Evolutionary conservation across 208 protist genomes (phyloP), one percentile per base, ranked within the genome.

Genomic region (Trypanosomatidae sp.): DNA sequence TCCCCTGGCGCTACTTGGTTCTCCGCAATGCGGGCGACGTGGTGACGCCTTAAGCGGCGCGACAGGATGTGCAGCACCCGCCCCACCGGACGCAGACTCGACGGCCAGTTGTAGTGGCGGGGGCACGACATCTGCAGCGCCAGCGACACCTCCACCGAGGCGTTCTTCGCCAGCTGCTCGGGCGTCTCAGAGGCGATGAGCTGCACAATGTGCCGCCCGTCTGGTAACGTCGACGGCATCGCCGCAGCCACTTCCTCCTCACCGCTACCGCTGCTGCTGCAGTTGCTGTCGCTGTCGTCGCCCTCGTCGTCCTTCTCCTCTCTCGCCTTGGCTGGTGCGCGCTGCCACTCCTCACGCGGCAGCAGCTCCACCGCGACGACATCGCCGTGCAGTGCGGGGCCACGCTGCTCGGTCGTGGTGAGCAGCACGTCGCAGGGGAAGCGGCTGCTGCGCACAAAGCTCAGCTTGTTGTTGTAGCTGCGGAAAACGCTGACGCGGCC

Each of bases 331-430:
- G n/a, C n/a, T n/a, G 30, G 28, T 13, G 58, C 74, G 0, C 0
- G 28, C 43, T 68, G 67, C 71, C 70, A 76, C 69, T 81, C 53
- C 33, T 73, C 30, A 2, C 56, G 33, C 33, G 68, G 72, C 43
- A 82, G 13, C 28, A 95, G 72, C 66, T 84, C 62, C 28, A 93
- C 80, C 17, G 91, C 91, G 0, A 93, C 91, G 15, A 95, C 78
- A 36, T 95, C 91, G 33, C 69, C 74, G 71, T 92, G 82, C 62
- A 89, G 62, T 5, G 77, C 85, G 12, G 56, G 25, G 0, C 82
- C 78, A 15, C 81, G 70, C 49, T 62, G 72, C 30, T 88, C 77
- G 0, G 66, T 12, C 6, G 74, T 66, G 62, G 80, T 83, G 36
- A 95, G 46, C 5, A 92, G 70, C 17, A 95, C 77, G 53, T 93